Evolutionary conservation across 2,329 filamentous ascomycete genomes (phyloP).

Genomic region (Emergomyces pasteurianus): DNA sequence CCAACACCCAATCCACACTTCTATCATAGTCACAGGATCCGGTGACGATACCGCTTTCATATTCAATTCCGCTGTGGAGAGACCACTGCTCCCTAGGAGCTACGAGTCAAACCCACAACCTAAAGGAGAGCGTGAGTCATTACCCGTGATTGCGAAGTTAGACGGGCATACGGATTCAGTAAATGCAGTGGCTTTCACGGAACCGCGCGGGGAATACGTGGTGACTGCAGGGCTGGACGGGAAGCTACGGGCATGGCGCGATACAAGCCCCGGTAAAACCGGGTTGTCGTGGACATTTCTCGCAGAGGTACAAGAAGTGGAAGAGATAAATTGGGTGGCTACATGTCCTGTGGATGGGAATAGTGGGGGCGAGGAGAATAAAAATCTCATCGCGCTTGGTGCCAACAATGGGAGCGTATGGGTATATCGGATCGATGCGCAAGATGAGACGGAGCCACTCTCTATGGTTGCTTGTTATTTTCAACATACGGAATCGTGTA

Average conservation of each 20-base stretch:
- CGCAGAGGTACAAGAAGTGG: conserved; percentile 73
- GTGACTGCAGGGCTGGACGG: conserved; percentile 85
- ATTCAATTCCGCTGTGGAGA: conserved; percentile 58
- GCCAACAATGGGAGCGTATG: conserved; percentile 87
- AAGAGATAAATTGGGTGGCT: conserved; percentile 85
- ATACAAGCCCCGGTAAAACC: conserved; percentile 33
- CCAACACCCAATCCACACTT: conserved; percentile 68
- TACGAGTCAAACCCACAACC: conserved; percentile 57
- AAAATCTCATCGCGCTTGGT: conserved; percentile 77
- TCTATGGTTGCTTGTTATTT: conserved; percentile 87
- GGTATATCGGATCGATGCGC: conserved; percentile 77
- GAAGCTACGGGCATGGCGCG: conserved; percentile 59
- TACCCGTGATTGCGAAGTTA: conserved; percentile 58
- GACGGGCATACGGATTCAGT: conserved; percentile 90
- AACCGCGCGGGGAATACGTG: conserved; percentile 70
- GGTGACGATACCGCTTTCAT: conserved; percentile 79
- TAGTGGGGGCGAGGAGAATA: conserved; percentile 38
- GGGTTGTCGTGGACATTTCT: conserved; percentile 53
- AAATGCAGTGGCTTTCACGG: conserved; percentile 73
- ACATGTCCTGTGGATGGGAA: conserved; percentile 53
- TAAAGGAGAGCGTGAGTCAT: conserved; percentile 44
- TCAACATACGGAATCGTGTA: conserved; percentile 74
- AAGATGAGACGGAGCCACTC: conserved; percentile 50
- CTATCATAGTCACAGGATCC: conserved; percentile 78
- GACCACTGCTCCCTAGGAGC: conserved; percentile 61